Conservation (phyloP, 192 early-diverging fungal species). For the Coemansia sp. region DNA sequence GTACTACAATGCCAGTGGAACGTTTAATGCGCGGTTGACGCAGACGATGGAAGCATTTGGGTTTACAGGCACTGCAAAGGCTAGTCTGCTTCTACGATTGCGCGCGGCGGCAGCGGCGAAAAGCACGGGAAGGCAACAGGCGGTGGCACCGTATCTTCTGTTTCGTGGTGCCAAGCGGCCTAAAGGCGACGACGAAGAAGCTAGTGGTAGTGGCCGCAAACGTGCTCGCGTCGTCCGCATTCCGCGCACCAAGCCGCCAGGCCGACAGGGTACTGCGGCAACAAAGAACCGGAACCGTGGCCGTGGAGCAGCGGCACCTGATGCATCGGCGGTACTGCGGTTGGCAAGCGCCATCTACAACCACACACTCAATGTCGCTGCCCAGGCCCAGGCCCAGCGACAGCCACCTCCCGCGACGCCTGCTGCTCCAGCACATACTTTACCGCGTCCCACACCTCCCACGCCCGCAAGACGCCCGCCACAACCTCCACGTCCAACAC, state of each 20-base stretch:
- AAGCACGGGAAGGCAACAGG: conserved; percentile 46
- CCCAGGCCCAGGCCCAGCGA: conserved; percentile 25
- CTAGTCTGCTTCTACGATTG: conserved; percentile 42
- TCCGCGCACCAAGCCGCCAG: conserved; percentile 27
- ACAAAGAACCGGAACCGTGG: conserved; percentile 13
- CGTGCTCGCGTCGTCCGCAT: conserved; percentile 42
- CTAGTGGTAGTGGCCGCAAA: conserved; percentile 23
- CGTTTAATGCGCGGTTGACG: conserved; percentile 45
- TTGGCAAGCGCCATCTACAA: conserved; percentile 54
- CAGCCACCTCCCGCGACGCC: conserved; percentile 9
- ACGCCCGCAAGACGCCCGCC: background rate
- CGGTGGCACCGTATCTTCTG: conserved; percentile 48
- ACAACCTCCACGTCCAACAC: background rate
- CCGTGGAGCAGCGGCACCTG: conserved; percentile 8
- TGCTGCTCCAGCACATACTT: background rate
- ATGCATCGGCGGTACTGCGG: conserved; percentile 43
- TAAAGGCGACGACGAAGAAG: background rate
- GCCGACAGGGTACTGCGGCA: background rate
- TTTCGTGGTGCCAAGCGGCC: conserved; percentile 13
- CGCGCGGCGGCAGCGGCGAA: conserved; percentile 50
- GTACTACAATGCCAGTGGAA: conserved; percentile 20
- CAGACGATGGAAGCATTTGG: conserved; percentile 56
- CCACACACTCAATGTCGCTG: conserved; percentile 44
- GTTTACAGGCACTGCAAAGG: conserved; percentile 42
- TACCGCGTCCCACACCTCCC: background rate